Percentiles rank a stretch among this genome's conserved stretches.
Evolutionary conservation across 345 rosid genomes (phyloP).

Genomic region (Populus alba): DNA sequence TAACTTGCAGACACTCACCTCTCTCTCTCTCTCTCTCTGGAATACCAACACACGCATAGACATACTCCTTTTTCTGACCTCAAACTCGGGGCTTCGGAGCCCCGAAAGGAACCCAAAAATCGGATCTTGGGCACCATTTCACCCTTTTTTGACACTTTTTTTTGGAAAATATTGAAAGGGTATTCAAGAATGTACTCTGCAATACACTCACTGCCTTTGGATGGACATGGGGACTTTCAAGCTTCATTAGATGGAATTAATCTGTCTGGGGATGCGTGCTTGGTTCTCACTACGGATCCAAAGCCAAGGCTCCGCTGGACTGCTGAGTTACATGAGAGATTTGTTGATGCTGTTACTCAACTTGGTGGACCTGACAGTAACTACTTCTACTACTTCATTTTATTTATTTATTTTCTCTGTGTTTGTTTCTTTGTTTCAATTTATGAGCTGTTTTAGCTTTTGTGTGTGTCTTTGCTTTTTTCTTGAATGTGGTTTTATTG

Average conservation of each 20-base stretch:
- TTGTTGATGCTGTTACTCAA: conserved; percentile 84
- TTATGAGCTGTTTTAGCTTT: background rate
- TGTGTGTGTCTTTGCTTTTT: background rate
- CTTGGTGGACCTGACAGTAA: conserved; percentile 97
- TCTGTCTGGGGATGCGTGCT: conserved; percentile 66
- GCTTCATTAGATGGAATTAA: conserved; percentile 66
- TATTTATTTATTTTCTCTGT: background rate
- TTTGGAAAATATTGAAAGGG: background rate
- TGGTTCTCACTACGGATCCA: conserved; percentile 88
- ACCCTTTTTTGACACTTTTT: background rate
- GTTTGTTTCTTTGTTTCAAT: background rate
- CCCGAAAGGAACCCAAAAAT: background rate
- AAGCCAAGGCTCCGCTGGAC: conserved; percentile 99
- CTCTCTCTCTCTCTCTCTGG: conserved; percentile 4
- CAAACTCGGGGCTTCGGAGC: conserved; percentile 2
- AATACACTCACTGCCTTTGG: conserved; percentile 67
- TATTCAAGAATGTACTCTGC: conserved; percentile 64
- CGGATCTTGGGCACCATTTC: background rate
- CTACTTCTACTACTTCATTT: conserved; percentile 11
- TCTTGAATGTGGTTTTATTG: background rate
- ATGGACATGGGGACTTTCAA: conserved; percentile 44
- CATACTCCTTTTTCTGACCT: background rate
- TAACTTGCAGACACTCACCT: background rate
- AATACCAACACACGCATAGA: background rate
- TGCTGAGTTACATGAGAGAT: conserved; percentile 88